Conservation (phyloP, 257 asterid genomes). For the Anisodus acutangulus region DNA sequence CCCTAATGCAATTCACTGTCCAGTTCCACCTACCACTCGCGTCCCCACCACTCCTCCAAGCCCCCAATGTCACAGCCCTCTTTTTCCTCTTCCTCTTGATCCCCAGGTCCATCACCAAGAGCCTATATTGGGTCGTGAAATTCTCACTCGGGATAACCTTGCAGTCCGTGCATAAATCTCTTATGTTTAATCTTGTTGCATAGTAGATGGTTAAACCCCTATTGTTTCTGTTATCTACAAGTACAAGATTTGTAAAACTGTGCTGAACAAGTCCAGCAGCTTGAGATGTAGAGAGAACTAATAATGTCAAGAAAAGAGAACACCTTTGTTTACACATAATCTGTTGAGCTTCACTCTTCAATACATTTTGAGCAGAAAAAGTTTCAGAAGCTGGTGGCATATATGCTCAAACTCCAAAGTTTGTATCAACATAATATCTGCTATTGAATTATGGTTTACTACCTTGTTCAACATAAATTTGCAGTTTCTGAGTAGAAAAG, state of each 20-base stretch:
- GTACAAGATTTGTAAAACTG: conserved; percentile 6
- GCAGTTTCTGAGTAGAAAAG: background rate
- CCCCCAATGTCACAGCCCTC: too few species aligned
- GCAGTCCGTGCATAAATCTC: too few species aligned
- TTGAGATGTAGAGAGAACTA: conserved; percentile 8
- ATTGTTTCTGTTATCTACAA: conserved; percentile 10
- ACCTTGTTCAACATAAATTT: conserved; percentile 10
- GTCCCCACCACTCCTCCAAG: too few species aligned
- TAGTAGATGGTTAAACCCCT: background rate
- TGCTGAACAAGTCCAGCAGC: background rate
- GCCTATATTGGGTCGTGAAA: too few species aligned
- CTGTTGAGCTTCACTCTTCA: background rate
- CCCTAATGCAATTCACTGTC: too few species aligned
- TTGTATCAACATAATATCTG: background rate
- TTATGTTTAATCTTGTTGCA: background rate
- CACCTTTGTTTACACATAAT: conserved; percentile 5
- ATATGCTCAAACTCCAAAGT: conserved; percentile 8
- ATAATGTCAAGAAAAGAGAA: conserved; percentile 11
- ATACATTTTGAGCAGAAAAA: background rate
- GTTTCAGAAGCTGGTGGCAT: background rate
- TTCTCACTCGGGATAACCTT: too few species aligned
- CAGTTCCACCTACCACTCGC: too few species aligned
- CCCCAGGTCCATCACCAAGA: too few species aligned
- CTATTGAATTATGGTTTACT: conserved; percentile 1
- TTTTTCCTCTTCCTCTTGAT: too few species aligned